Percentiles rank a stretch among this genome's conserved stretches.
These are phyloP conservation scores for Pseudogymnoascus sp. DNA, from an alignment of 2,329 filamentous ascomycete species.

Conservation along the genomic window DNA sequence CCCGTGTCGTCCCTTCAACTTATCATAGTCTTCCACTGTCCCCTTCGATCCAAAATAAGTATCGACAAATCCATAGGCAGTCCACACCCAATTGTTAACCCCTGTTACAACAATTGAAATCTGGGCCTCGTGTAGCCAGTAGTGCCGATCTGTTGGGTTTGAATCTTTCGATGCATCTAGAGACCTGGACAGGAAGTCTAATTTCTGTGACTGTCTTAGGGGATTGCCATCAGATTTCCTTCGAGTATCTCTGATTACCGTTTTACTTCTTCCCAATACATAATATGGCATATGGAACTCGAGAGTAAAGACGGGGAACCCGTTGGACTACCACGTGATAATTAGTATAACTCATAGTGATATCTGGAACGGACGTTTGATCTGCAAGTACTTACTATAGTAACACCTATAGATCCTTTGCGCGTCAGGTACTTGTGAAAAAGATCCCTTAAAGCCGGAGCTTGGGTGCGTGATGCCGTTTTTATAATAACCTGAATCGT, in stretches of 20 bases:
- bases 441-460: slow-evolving; percentile 12
- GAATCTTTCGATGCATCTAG: neutral
- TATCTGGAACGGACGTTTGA: neutral
- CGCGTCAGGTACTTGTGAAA: slow-evolving; percentile 13
- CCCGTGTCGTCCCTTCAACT: neutral
- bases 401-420: slow-evolving; percentile 12
- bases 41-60: slow-evolving; percentile 13
- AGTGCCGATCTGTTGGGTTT: too few species aligned
- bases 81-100: slow-evolving; percentile 11
- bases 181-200: slow-evolving; percentile 18
- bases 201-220: slow-evolving; percentile 10
- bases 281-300: slow-evolving; percentile 15
- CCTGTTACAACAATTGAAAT: slow-evolving; percentile 13
- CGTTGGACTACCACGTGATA: slow-evolving; percentile 9
- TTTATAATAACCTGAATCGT: slow-evolving; percentile 11
- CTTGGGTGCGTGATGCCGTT: slow-evolving; percentile 12
- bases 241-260: slow-evolving; percentile 1
- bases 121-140: slow-evolving; percentile 13
- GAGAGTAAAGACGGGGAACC: slow-evolving; percentile 12
- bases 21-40: slow-evolving; percentile 8
- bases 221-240: neutral
- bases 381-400: slow-evolving; percentile 9
- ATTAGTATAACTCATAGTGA: neutral
- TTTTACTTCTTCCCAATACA: slow-evolving; percentile 9
- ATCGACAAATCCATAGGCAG: slow-evolving; percentile 12